Evolutionary conservation across 2,329 filamentous ascomycete species (phyloP).

Genomic region (Sclerotinia subarctica): DNA sequence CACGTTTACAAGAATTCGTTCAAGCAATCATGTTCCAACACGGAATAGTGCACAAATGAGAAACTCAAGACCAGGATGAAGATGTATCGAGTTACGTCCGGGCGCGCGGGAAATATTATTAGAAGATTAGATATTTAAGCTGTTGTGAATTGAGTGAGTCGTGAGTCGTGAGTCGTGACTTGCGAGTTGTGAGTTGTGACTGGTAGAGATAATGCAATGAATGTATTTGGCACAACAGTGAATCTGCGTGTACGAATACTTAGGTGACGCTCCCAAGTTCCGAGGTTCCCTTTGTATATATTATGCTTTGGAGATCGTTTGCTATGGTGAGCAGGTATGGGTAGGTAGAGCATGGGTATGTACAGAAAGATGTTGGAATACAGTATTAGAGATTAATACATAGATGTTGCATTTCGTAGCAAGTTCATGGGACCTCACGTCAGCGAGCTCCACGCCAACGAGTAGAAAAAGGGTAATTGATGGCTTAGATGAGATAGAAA

Average conservation of each 20-base stretch:
- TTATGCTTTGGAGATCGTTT: neutral
- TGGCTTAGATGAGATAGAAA: neutral
- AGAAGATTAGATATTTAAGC: neutral
- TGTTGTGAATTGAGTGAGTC: neutral
- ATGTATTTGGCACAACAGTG: neutral
- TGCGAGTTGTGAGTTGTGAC: too few relatives aligned
- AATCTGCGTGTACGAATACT: neutral
- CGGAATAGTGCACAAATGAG: conserved; percentile 17
- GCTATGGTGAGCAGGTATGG: neutral
- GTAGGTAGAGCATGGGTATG: neutral
- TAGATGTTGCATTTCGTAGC: neutral
- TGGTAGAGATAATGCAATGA: neutral
- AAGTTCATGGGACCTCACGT: neutral
- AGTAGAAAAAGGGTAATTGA: neutral
- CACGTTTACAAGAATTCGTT: conserved; percentile 31
- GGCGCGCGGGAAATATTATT: conserved; percentile 14
- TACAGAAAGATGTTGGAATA: neutral
- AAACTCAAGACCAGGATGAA: conserved; percentile 15
- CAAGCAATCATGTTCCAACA: conserved; percentile 27
- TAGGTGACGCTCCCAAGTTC: neutral
- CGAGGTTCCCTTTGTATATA: too few relatives aligned
- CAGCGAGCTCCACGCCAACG: conserved; percentile 2
- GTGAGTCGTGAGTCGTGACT: neutral
- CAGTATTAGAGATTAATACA: neutral
- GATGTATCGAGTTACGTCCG: conserved; percentile 20